A percentile compares a stretch with the other conserved stretches of the same genome.
Evolutionary conservation across 495 filamentous ascomycete genomes (phyloP).

Genomic region (Daldinia loculata): DNA sequence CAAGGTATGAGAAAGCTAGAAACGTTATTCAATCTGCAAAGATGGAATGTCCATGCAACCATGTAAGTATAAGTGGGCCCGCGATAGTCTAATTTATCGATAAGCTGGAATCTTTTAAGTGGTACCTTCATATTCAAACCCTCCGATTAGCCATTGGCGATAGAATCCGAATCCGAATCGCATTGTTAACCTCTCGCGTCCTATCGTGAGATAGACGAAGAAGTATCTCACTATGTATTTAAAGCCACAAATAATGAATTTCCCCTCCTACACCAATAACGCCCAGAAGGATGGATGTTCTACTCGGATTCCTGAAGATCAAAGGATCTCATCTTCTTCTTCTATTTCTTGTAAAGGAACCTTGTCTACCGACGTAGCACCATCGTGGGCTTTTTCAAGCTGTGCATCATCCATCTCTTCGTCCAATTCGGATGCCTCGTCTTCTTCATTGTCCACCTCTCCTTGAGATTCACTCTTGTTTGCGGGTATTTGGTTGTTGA

Average conservation of each 20-base stretch:
- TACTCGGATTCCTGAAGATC: conserved; percentile 1
- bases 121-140: background rate
- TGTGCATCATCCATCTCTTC: conserved; percentile 49
- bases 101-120: background rate
- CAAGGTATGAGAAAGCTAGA: background rate
- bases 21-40: background rate
- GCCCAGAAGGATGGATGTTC: conserved; percentile 3
- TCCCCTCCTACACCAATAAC: conserved; percentile 28
- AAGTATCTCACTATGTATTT: conserved; percentile 4
- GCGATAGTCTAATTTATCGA: background rate
- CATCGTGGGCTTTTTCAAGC: conserved; percentile 11
- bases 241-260: background rate
- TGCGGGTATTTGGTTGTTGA: conserved; percentile 58
- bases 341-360: conserved; percentile 23
- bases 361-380: background rate
- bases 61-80: background rate
- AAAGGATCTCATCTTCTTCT: conserved; percentile 44
- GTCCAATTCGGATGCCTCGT: conserved; percentile 48
- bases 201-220: background rate
- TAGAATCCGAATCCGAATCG: background rate
- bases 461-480: conserved; percentile 7
- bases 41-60: background rate
- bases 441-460: conserved; percentile 18
- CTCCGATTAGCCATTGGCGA: background rate
- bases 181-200: background rate